Evolutionary conservation across 148 eudicot species (phyloP), one percentile per base, ranked within the genome.

Genomic region (Mesembryanthemum crystallinum): DNA sequence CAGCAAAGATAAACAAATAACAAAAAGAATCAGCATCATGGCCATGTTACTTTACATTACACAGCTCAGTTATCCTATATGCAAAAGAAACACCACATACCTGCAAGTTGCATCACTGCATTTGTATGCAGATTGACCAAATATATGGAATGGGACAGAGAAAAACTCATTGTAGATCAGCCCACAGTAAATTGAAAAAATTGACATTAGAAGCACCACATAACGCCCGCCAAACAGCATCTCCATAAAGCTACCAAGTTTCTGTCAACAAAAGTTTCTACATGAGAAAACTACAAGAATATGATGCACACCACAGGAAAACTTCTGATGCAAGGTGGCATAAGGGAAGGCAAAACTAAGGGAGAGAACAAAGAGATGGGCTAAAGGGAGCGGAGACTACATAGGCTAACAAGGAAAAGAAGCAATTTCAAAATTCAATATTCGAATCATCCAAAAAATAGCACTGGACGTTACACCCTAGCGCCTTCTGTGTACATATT

Each of bases 151-250:
- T 33, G 99, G 97, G 80, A 96, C 95, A 65, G 94, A 96, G 81
- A 96, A 96, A 84, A 96, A 96, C 69, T 96, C 99, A 73, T 96
- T 96, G 88, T 96, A 96, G 71, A 96, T 87, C 79, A 96, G 82
- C 54, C 99, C 99, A 67, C 98, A 96, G 71, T 91, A 96, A 33
- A 96, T 91, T 62, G 99, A 96, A 72, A 96, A 96, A 35, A 96
- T 79, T 43, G 99, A 85, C 99, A 96, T 96, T 70, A 90, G 79
- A 80, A 96, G 93, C 79, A 96, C 83, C 73, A 96, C 86, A 77
- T 91, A 96, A 35, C 99, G 99, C 64, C 99, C 99, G 69, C 99
- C 99, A 88, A 91, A 96, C 73, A 96, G 89, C 97, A 96, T 91
- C 83, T 96, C 99, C 99, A 92, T 96, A 79, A 96, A 92, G 88